These are phyloP conservation scores for Sicyos baderoa DNA, from an alignment of 306 rosid genomes.

Conservation along the genomic window DNA sequence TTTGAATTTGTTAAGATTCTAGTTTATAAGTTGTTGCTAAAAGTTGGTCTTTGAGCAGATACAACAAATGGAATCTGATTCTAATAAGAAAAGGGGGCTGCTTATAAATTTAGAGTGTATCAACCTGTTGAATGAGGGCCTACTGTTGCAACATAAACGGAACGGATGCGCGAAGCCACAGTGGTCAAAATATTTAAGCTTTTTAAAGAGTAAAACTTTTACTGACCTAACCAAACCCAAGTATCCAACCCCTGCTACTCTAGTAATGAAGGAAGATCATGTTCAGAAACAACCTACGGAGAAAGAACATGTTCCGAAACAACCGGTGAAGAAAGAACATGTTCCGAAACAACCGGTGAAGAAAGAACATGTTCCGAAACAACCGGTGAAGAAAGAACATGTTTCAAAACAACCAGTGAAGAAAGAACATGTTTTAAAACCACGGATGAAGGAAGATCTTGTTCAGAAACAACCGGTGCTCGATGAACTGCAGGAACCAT, in stretches of 20 bases:
- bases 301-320: constrained; percentile 34
- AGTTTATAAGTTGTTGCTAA: not conserved
- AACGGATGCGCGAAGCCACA: constrained; percentile 72
- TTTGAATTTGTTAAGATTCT: not conserved
- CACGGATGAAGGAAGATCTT: no score
- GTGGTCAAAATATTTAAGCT: constrained; percentile 85
- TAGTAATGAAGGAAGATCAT: constrained; percentile 46
- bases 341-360: no score
- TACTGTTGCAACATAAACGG: constrained; percentile 64
- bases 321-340: constrained; percentile 36
- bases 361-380: not conserved
- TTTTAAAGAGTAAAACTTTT: constrained; percentile 72
- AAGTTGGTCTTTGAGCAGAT: constrained; percentile 42
- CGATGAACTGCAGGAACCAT: constrained; percentile 32
- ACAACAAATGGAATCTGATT: constrained; percentile 48
- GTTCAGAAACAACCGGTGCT: constrained; percentile 24
- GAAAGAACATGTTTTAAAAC: not conserved
- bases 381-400: no score
- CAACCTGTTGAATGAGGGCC: constrained; percentile 79
- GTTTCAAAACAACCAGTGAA: constrained; percentile 23
- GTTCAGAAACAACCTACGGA: constrained; percentile 22
- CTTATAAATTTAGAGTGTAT: constrained; percentile 72
- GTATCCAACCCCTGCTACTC: constrained; percentile 51
- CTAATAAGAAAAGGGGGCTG: constrained; percentile 47
- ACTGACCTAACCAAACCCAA: constrained; percentile 73